phyloP scores from a whole-genome alignment of 2,329 filamentous ascomycete species.

The Fusarium sp. region DNA sequence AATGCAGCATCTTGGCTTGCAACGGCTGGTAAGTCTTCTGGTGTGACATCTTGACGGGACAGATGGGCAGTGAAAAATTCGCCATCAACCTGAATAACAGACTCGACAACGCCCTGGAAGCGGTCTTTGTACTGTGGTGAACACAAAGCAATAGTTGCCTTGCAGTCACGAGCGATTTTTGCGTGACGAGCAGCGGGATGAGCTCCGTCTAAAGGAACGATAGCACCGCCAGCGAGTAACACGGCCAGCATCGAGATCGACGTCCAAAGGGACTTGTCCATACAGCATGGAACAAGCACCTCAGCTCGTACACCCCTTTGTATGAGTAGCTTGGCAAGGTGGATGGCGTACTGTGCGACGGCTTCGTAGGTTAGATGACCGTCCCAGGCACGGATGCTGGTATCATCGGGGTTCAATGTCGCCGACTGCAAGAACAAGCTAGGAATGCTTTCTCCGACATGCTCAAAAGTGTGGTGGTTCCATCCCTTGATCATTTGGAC shows the following conservation, averaged over 20 bases:
- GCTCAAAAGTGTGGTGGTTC: not conserved
- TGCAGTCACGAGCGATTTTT: slow-evolving; percentile 19
- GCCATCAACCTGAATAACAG: not conserved
- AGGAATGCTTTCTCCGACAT: not conserved
- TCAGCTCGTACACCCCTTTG: slow-evolving; percentile 13
- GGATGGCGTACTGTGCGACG: slow-evolving; percentile 13
- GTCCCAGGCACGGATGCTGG: slow-evolving; percentile 40
- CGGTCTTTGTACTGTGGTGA: slow-evolving; percentile 26
- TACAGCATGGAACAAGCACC: slow-evolving; percentile 36
- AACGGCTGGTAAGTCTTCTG: slow-evolving; percentile 1
- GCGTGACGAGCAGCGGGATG: slow-evolving; percentile 33
- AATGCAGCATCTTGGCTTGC: slow-evolving; percentile 18
- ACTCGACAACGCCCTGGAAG: not conserved
- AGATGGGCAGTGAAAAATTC: not conserved
- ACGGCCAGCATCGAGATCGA: slow-evolving; percentile 47
- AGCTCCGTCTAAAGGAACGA: slow-evolving; percentile 46
- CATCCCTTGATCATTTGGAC: slow-evolving; percentile 30
- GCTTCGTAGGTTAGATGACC: slow-evolving; percentile 36
- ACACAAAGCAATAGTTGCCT: slow-evolving; percentile 21
- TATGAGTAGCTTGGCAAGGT: slow-evolving; percentile 13
- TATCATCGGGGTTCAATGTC: not conserved
- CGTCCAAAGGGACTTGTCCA: slow-evolving; percentile 47
- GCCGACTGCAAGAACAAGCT: slow-evolving; percentile 25
- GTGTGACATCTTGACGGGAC: not conserved
- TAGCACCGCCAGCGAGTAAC: slow-evolving; percentile 43